Evolutionary conservation across 208 protist genomes (phyloP), one percentile per base, ranked within the genome.

Genomic region (Acanthamoeba triangularis): DNA sequence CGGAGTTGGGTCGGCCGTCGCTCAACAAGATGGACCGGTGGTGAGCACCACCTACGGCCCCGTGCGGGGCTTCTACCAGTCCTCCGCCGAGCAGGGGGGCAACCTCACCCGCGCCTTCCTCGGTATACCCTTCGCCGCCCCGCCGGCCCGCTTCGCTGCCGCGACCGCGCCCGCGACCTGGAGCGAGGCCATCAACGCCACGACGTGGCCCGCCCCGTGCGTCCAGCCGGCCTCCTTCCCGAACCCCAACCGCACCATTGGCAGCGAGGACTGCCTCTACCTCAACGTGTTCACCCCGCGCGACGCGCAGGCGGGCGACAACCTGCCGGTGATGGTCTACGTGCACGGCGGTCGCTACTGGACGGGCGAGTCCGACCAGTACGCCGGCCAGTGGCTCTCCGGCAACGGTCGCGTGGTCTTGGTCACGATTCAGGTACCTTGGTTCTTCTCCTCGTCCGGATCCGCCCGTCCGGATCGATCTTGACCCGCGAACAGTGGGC

Each of bases 281-380:
- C 82, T 90, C 82, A 90, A 90, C 82, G 56, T 90, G 3, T 90
- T 59, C 54, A 90, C 82, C 20, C 82, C 82, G 33, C 25, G 56
- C 18, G 82, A 90, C 30, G 82, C 41, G 18, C 5, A 41, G 14
- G 30, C 8, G 28, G 82, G 56, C 82, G 47, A 59, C 28, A 25
- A 59, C 8, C 52, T 90, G 49, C 54, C 47, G 5, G 82, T 90
- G 13, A 67, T 90, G 47, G 82, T 90, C 18, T 90, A 18, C 14
- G 28, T 90, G 5, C 82, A 90, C 82, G 82, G 82, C 20, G 74
- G 74, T 41, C 35, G 74, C 37, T 84, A 84, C 74, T 84, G 74
- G 74, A 84, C 74, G 5, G 74, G 74, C 37, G 74, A 84, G 74
- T 84, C 74, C 18, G 74, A 54, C 44, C 74, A 84, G 74, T 84